phyloP scores from a whole-genome alignment of 1,284 basidiomycete species.

The Apiotrichum sp. region DNA sequence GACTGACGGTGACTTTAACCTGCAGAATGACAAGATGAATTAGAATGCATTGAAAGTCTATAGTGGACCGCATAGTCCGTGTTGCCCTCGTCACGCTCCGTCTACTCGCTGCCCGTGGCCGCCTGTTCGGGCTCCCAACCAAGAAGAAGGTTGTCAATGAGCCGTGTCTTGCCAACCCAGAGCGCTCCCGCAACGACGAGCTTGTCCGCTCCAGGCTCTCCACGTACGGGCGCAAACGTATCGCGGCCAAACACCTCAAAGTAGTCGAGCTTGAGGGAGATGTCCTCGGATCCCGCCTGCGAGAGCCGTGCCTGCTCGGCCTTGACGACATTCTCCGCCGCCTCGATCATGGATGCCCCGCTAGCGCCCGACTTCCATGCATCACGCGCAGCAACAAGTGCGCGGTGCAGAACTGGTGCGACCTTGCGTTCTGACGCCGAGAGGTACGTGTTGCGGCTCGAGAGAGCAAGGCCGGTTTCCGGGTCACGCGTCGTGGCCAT shows the following conservation, averaged over 20 bases:
- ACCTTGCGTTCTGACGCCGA: slow-evolving; percentile 57
- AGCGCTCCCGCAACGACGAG: slow-evolving; percentile 83
- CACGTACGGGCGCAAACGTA: slow-evolving; percentile 54
- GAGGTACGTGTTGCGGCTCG: slow-evolving; percentile 86
- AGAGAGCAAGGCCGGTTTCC: slow-evolving; percentile 69
- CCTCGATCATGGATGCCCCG: slow-evolving; percentile 53
- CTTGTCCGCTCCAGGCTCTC: slow-evolving; percentile 40
- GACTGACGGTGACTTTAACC: too few species aligned
- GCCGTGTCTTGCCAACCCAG: slow-evolving; percentile 75
- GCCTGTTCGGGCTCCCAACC: slow-evolving; percentile 51
- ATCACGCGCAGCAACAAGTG: slow-evolving; percentile 56
- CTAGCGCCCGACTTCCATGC: slow-evolving; percentile 57
- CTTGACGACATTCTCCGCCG: slow-evolving; percentile 34
- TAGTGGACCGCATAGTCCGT: too few species aligned
- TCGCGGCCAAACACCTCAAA: slow-evolving; percentile 78
- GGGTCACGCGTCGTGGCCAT: slow-evolving; percentile 68
- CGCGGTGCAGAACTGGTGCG: slow-evolving; percentile 67
- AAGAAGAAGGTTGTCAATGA: slow-evolving; percentile 89
- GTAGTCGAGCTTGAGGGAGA: slow-evolving; percentile 70
- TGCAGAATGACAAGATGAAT: too few species aligned
- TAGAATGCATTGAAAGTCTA: too few species aligned
- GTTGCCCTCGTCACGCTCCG: too few species aligned
- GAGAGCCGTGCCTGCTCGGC: slow-evolving; percentile 44
- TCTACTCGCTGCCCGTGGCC: too few species aligned
- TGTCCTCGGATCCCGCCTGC: slow-evolving; percentile 43